Percentiles rank a stretch among this genome's conserved stretches.
These are phyloP conservation scores for Coleophoma crateriformis DNA, from an alignment of 2,329 filamentous ascomycete species.

Conservation along the genomic window DNA sequence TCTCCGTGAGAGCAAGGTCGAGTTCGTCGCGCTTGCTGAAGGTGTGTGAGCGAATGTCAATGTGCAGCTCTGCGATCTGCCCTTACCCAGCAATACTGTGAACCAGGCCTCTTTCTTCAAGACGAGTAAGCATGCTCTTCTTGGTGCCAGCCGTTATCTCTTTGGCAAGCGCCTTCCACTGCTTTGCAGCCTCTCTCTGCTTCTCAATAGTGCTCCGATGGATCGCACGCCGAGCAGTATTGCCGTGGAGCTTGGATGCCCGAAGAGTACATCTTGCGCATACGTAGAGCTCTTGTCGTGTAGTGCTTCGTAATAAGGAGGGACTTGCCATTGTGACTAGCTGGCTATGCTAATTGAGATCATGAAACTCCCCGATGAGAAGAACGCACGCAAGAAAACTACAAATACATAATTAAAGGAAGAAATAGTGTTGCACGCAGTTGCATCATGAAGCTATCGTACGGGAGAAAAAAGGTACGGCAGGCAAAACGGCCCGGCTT, in stretches of 20 bases:
- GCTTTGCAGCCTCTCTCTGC: constrained; percentile 19
- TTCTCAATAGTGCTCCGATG: constrained; percentile 29
- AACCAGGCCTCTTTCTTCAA: constrained; percentile 68
- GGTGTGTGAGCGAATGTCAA: background rate
- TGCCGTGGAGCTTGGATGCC: constrained; percentile 10
- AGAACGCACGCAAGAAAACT: constrained; percentile 1
- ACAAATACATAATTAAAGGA: too few species aligned
- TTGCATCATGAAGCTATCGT: too few species aligned
- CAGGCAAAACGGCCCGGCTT: too few species aligned
- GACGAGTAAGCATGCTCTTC: constrained; percentile 52
- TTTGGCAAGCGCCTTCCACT: constrained; percentile 43
- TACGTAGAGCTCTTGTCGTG: constrained; percentile 17
- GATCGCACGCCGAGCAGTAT: constrained; percentile 18
- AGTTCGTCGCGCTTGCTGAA: constrained; percentile 41
- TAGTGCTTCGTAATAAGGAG: constrained; percentile 17
- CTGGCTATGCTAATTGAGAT: background rate
- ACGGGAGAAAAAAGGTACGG: too few species aligned
- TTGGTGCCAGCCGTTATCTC: constrained; percentile 43
- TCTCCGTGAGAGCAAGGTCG: constrained; percentile 56
- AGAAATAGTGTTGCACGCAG: too few species aligned
- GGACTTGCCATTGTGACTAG: constrained; percentile 21
- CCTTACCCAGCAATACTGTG: constrained; percentile 70
- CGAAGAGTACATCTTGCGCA: constrained; percentile 24
- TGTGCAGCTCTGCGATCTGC: constrained; percentile 1
- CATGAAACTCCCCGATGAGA: background rate